Evolutionary conservation across 2,329 filamentous ascomycete species (phyloP), one percentile per base, ranked within the genome.

Genomic region (Chaetomium olivaceum): DNA sequence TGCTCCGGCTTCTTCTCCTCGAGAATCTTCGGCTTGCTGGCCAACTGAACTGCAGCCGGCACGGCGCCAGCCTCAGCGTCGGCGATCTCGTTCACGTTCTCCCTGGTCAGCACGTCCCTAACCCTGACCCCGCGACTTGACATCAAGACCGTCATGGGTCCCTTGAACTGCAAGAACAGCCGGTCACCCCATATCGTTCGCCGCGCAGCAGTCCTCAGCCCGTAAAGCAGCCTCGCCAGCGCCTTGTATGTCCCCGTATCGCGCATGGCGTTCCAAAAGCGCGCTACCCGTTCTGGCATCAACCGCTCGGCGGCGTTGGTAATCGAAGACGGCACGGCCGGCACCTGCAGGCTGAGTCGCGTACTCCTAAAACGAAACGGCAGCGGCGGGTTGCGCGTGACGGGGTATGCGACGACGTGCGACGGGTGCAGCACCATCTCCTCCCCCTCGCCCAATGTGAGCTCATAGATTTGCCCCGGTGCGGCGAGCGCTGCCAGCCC

Each of bases 171-270:
- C 36, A 99, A 81, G 78, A 98, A 98, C 29, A 98, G 82, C 78
- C 94, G 82, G 76, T 99, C 95, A 25, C 95, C 95, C 92, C 93
- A 98, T 64, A 99, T 91, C 1, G 91, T 91, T 73, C 91, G 86
- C 67, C 93, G 85, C 51, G 89, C 83, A 80, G 89, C 89, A 0
- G 93, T 97, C 67, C 92, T 87, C 23, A 96, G 70, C 46, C 80
- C 85, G 77, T 91, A 91, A 8, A 90, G 77, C 33, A 87, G 74
- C n/a, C 83, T 83, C 51, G 88, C 84, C 1, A 92, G 70, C 9
- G 85, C 81, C 74, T 89, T 91, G 87, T 93, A 98, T 3, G 87
- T 85, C 16, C 85, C 80, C 3, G 91, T 91, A 68, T 88, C 83
- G 63, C 88, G 86, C 82, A 96, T 87, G 2, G 86, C 86, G 58